Base-by-base conservation (phyloP, 352 stramenopile genomes). In the Plasmopara halstedii region DNA sequence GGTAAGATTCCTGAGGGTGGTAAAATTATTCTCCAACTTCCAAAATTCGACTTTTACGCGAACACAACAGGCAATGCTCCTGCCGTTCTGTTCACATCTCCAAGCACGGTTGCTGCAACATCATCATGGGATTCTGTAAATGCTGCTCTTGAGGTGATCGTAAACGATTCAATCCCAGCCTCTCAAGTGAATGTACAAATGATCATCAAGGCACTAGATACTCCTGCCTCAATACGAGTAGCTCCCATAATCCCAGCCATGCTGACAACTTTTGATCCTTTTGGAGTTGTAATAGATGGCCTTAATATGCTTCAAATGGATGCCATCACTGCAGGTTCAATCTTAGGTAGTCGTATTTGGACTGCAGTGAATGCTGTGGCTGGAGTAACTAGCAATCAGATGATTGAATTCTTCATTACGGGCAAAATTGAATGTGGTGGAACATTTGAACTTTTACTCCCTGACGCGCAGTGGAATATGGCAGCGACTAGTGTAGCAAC, bases 271-370 rank as follows among this genome's bases (percentile, higher is more conserved):
- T 68, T 64, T 10, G 71, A 86, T 39, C 18, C 56, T 6, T 25
- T 42, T 19, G 64, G 62, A 3, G 38, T 67, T 19, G 2, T 62
- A 6, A 84, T 86, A n/a, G 74, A 86, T 39, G 72, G 72, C 0
- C 69, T 72, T 7, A 75, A 52, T 32, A 6, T 23, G 6, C 27
- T 84, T n/a, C 15, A 50, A 6, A 42, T 86, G 32, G 72, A 82
- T 26, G 57, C 43, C 2, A 76, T 84, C 23, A 52, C 43, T 0
- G 29, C 70, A 26, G 74, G 74, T 0, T 50, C 60, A 17, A 55
- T 86, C 31, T 33, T 75, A 6, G 70, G 72, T 1, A 72, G 56
- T 44, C 70, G 74, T 0, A 46, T 73, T 17, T 86, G 74, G 74
- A 55, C 58, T 15, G 46, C 72, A 2, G 25, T 44, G 1, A 62